Evolutionary conservation across 139 green algal species (phyloP).

Genomic region (Volvox africanus): DNA sequence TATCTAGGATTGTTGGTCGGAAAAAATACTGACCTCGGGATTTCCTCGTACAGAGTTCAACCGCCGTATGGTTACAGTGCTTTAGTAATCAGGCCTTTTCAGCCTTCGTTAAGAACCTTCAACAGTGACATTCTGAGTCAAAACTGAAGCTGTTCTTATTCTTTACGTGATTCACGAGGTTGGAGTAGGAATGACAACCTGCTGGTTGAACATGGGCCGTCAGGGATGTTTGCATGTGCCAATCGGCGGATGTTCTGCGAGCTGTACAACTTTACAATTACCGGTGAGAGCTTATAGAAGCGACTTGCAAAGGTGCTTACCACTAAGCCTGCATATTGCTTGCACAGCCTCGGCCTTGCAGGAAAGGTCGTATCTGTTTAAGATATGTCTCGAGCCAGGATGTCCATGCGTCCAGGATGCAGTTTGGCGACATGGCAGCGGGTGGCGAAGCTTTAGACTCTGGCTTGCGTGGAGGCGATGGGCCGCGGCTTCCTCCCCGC

Average conservation of each 20-base stretch:
- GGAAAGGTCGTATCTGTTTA: neutral
- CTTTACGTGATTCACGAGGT: no score
- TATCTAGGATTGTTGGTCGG: no score
- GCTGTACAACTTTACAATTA: neutral
- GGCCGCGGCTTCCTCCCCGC: no score
- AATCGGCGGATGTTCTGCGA: neutral
- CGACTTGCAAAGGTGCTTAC: neutral
- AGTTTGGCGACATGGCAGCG: neutral
- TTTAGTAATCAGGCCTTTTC: no score
- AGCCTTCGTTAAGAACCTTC: no score
- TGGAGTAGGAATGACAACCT: no score
- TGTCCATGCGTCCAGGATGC: neutral
- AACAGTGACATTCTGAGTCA: no score
- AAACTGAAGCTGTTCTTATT: no score
- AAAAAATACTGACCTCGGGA: no score
- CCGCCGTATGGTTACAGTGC: no score
- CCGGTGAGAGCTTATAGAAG: neutral
- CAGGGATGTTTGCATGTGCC: slow-evolving; percentile 4
- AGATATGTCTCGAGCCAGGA: neutral
- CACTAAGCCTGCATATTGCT: neutral
- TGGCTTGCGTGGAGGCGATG: no score
- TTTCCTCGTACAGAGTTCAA: no score
- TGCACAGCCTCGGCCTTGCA: neutral
- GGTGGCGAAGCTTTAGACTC: neutral
- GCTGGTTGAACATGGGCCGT: neutral